These are phyloP conservation scores for Canna indica DNA, from an alignment of 176 grass and related monocot genomes.

Conservation along the genomic window DNA sequence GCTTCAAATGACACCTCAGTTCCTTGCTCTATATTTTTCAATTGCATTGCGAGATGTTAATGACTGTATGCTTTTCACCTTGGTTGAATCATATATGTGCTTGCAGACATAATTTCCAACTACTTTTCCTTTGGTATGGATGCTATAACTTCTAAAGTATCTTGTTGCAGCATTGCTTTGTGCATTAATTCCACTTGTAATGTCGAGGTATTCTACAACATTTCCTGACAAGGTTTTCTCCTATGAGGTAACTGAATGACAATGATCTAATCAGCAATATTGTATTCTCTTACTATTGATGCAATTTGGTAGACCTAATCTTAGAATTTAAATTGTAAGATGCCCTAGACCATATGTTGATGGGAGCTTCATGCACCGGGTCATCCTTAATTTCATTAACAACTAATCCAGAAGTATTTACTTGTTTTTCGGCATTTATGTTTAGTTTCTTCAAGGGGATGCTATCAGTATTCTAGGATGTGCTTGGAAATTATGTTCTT, in stretches of 20 bases:
- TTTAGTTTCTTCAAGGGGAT: background rate
- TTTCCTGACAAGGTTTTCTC: conserved; percentile 91
- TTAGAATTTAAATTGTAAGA: background rate
- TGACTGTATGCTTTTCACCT: conserved; percentile 47
- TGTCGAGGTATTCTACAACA: conserved; percentile 86
- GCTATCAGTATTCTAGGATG: background rate
- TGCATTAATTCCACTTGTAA: conserved; percentile 77
- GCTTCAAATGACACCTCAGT: conserved; percentile 59
- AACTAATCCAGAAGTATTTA: background rate
- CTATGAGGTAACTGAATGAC: conserved; percentile 47
- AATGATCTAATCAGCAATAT: background rate
- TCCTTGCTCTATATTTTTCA: conserved; percentile 62
- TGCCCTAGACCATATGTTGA: background rate
- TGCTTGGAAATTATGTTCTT: background rate
- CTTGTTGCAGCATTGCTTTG: conserved; percentile 68
- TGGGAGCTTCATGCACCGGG: background rate
- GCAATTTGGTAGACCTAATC: background rate
- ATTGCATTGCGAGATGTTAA: conserved; percentile 57
- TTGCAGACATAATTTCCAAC: background rate
- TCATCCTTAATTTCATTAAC: background rate
- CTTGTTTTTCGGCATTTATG: background rate
- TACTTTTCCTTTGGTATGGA: conserved; percentile 1
- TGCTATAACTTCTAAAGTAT: background rate
- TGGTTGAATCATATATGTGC: conserved; percentile 15
- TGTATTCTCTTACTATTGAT: background rate